Evolutionary conservation across 352 stramenopile genomes (phyloP), one percentile per base, ranked within the genome.

Genomic region (Chrysophaeum taylorii): DNA sequence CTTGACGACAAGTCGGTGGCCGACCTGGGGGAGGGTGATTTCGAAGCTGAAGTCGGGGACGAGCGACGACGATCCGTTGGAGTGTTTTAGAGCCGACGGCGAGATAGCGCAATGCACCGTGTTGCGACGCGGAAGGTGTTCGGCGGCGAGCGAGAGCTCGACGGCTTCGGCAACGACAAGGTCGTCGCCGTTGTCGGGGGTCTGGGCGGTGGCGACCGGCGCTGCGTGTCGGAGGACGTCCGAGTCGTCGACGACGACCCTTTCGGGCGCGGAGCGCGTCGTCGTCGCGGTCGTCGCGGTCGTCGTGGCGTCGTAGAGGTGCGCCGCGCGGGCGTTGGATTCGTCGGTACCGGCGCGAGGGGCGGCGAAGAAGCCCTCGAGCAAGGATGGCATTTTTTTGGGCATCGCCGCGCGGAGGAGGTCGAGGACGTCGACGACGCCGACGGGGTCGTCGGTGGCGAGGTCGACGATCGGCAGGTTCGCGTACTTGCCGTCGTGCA

Each of bases 401-500:
- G 9, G 12, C 18, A 9, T 25, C 45, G 45, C 9, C 12, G 45
- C 45, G 45, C 45, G 9, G 23, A 57, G 45, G 9, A 57, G 45
- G 45, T 57, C 45, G 9, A 57, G 45, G 9, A 57, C 45, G 45
- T 57, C 45, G 31, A 18, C 21, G 41, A 48, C 14, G 41, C 41
- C 12, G 21, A 48, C 12, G 41, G 41, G 14, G 41, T 48, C 41
- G 41, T 48, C 41, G 41, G 41, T 48, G 12, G 12, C 14, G 21
- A 21, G 0, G 81, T 85, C 53, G 87, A 74, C 57, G 38, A 93
- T 86, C 0, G 87, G 87, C 82, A 92, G 89, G 68, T 91, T 91
- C 0, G 92, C 72, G 72, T 92, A 84, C 0, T 85, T 84, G 0
- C 84, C 83, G 64, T 92, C 85, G 68, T 93, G 86, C 78, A 93